These are phyloP conservation scores for Acanthamoeba culbertsoni DNA, from an alignment of 208 protist species.

Conservation along the genomic window DNA sequence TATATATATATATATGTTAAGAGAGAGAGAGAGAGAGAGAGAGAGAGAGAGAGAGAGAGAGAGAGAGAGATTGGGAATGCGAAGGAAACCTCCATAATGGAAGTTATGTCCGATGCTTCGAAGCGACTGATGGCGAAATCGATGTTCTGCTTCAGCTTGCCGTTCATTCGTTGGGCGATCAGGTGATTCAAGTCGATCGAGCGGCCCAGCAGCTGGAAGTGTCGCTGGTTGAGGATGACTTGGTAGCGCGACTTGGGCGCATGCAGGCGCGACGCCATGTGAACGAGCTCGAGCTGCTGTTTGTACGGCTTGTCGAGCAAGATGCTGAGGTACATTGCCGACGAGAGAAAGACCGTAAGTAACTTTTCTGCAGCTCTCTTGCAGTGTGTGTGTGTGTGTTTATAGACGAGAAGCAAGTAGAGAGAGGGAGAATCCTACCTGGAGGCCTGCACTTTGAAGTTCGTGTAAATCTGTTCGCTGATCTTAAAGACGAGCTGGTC, in stretches of 20 bases:
- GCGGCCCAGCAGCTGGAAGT: constrained; percentile 81
- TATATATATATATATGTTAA: no score
- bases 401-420: constrained; percentile 13
- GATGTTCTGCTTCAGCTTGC: constrained; percentile 73
- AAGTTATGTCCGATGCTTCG: constrained; percentile 74
- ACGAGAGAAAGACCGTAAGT: no score
- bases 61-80: neutral
- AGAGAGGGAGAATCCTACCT: neutral
- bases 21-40: neutral
- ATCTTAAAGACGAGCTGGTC: constrained; percentile 86
- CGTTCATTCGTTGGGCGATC: constrained; percentile 80
- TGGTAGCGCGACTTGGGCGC: constrained; percentile 73
- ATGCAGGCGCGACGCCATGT: constrained; percentile 63
- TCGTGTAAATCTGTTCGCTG: constrained; percentile 78
- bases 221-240: constrained; percentile 77
- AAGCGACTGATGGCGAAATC: constrained; percentile 79
- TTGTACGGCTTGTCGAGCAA: constrained; percentile 82
- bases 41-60: neutral
- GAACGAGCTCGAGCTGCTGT: constrained; percentile 64
- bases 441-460: constrained; percentile 80
- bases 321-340: neutral
- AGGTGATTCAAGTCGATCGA: constrained; percentile 78
- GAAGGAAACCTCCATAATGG: constrained; percentile 67
- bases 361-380: no score
- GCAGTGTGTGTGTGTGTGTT: no score